phyloP scores from a whole-genome alignment of 495 filamentous ascomycete genomes.

The Daldinia vernicosa region DNA sequence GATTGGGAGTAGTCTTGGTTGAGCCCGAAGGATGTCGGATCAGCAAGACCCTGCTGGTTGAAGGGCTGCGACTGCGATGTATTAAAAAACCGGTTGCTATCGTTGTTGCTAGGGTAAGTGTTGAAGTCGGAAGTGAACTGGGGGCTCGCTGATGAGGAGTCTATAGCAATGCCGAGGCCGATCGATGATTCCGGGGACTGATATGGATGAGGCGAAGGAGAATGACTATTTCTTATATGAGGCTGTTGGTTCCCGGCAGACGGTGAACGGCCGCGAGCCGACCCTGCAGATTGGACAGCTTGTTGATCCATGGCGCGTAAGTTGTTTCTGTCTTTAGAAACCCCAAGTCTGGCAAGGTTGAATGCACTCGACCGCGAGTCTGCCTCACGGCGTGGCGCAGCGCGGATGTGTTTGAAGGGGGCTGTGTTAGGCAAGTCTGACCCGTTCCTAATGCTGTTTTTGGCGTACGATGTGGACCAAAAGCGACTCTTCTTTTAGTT shows the following conservation, averaged over 20 bases:
- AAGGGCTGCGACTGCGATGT: slow-evolving; percentile 54
- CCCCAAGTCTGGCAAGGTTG: slow-evolving; percentile 44
- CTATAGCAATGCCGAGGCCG: slow-evolving; percentile 58
- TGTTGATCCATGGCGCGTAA: slow-evolving; percentile 57
- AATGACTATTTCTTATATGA: slow-evolving; percentile 62
- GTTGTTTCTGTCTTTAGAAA: slow-evolving; percentile 51
- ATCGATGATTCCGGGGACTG: slow-evolving; percentile 55
- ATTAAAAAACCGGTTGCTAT: slow-evolving; percentile 47
- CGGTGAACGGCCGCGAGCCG: slow-evolving; percentile 58
- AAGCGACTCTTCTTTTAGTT: slow-evolving; percentile 22
- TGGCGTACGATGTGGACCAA: slow-evolving; percentile 30
- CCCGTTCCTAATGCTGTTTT: slow-evolving; percentile 35
- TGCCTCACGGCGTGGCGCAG: slow-evolving; percentile 49
- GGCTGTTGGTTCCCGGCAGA: slow-evolving; percentile 56
- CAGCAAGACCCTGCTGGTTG: slow-evolving; percentile 45
- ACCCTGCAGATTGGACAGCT: slow-evolving; percentile 46
- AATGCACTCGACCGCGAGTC: slow-evolving; percentile 40
- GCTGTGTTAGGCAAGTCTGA: slow-evolving; percentile 45
- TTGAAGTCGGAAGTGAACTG: slow-evolving; percentile 49
- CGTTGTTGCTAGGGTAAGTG: slow-evolving; percentile 47
- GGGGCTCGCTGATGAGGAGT: slow-evolving; percentile 51
- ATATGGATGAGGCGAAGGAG: slow-evolving; percentile 59
- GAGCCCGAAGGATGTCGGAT: slow-evolving; percentile 52
- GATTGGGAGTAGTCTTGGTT: slow-evolving; percentile 52
- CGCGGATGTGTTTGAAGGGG: slow-evolving; percentile 40